These are phyloP conservation scores for Podospora pseudoanserina DNA, from an alignment of 495 filamentous ascomycete species.

Conservation along the genomic window DNA sequence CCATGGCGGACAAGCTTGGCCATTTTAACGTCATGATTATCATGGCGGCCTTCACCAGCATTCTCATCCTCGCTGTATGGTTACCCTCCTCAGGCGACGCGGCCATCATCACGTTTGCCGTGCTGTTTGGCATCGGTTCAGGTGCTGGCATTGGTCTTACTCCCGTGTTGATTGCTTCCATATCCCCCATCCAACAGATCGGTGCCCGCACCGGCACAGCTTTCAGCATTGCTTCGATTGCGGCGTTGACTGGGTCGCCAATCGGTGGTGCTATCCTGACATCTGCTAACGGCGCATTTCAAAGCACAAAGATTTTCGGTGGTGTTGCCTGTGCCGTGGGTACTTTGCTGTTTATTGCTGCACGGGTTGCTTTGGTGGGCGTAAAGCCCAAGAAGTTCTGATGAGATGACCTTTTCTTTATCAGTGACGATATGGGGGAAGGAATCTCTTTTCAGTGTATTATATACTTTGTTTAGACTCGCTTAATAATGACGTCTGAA, in stretches of 20 bases:
- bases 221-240: constrained; percentile 30
- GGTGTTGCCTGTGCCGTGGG: background rate
- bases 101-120: constrained; percentile 56
- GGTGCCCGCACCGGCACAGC: constrained; percentile 24
- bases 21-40: constrained; percentile 58
- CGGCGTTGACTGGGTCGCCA: constrained; percentile 16
- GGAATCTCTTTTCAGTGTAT: background rate
- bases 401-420: background rate
- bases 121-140: constrained; percentile 57
- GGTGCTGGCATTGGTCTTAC: constrained; percentile 28
- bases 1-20: constrained; percentile 59
- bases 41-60: constrained; percentile 49
- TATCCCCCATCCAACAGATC: constrained; percentile 24
- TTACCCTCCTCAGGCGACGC: constrained; percentile 49
- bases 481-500: background rate
- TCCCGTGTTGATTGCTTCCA: constrained; percentile 23
- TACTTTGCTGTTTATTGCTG: background rate
- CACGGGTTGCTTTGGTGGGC: background rate
- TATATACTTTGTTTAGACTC: background rate
- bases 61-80: constrained; percentile 62
- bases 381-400: background rate
- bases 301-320: background rate
- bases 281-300: background rate
- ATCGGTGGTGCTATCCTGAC: constrained; percentile 16
- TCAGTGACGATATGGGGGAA: background rate